Conservation (phyloP, 2,329 filamentous ascomycete genomes). For the Fusarium siculi region DNA sequence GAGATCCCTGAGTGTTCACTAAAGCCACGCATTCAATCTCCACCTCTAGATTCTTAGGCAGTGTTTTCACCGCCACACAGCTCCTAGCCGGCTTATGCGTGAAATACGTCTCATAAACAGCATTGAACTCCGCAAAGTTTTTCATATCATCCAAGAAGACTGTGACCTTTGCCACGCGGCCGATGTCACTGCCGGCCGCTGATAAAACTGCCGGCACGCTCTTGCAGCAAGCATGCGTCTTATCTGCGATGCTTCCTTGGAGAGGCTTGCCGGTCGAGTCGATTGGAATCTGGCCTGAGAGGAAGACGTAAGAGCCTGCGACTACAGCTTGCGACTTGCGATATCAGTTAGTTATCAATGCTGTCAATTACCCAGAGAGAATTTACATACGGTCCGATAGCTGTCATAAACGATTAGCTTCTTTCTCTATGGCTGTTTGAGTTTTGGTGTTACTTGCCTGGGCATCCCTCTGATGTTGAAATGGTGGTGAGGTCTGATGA, state of each 20-base stretch:
- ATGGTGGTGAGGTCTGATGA: background rate
- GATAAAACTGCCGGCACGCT: background rate
- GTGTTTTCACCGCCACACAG: background rate
- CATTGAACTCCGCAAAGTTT: background rate
- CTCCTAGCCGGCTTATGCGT: background rate
- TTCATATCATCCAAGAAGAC: background rate
- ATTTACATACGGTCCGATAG: background rate
- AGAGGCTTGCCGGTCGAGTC: background rate
- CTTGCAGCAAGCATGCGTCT: background rate
- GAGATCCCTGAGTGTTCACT: too few relatives aligned
- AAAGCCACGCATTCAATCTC: background rate
- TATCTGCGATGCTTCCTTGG: background rate
- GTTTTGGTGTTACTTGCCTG: background rate
- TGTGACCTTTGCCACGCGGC: background rate
- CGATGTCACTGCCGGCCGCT: background rate
- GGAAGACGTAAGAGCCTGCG: background rate
- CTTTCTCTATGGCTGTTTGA: fast-evolving
- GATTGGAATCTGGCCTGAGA: background rate
- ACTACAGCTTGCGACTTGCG: background rate
- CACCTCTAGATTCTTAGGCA: background rate
- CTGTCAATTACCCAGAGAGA: too few relatives aligned
- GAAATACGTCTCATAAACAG: background rate
- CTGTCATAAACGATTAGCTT: background rate
- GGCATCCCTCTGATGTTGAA: background rate
- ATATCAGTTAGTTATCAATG: background rate